Conservation (phyloP, 768 basidiomycete genomes). For the Daedalea quercina region DNA sequence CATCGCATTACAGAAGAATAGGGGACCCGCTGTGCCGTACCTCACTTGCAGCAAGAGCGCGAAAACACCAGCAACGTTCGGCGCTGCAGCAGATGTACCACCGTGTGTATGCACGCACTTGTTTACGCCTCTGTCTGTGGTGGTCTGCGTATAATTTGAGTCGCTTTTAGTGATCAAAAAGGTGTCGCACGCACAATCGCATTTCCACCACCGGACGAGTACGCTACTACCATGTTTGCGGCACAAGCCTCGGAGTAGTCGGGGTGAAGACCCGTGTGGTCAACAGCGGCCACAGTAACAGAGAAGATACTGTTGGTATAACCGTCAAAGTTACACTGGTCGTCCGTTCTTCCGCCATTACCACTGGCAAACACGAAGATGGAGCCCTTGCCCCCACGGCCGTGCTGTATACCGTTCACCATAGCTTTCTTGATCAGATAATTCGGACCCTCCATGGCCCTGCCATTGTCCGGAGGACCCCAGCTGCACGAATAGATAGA, state of each 20-base stretch:
- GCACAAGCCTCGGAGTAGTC: conserved; percentile 98
- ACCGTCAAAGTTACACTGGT: conserved; percentile 99
- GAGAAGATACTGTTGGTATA: conserved; percentile 98
- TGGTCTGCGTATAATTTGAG: conserved; percentile 51
- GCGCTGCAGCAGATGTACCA: conserved; percentile 96
- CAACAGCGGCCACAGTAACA: conserved; percentile 92
- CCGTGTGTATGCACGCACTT: conserved; percentile 81
- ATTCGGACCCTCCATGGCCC: conserved; percentile 89
- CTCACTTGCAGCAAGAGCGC: conserved; percentile 84
- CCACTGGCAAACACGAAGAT: conserved; percentile 97
- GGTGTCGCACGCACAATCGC: conserved; percentile 56
- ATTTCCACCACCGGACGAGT: conserved; percentile 90
- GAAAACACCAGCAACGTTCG: conserved; percentile 91
- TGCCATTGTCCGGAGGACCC: conserved; percentile 96
- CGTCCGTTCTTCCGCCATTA: conserved; percentile 85
- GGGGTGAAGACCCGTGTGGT: conserved; percentile 89
- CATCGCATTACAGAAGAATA: neutral
- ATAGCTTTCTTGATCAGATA: conserved; percentile 91
- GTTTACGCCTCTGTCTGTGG: conserved; percentile 87
- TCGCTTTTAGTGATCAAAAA: conserved; percentile 2
- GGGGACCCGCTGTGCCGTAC: conserved; percentile 35
- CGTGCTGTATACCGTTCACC: conserved; percentile 87
- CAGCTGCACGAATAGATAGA: conserved; percentile 96
- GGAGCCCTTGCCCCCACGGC: conserved; percentile 84
- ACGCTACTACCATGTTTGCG: conserved; percentile 94